These are phyloP conservation scores for Plectosphaerella cucumerina DNA, from an alignment of 2,329 filamentous ascomycete genomes.

Conservation along the genomic window DNA sequence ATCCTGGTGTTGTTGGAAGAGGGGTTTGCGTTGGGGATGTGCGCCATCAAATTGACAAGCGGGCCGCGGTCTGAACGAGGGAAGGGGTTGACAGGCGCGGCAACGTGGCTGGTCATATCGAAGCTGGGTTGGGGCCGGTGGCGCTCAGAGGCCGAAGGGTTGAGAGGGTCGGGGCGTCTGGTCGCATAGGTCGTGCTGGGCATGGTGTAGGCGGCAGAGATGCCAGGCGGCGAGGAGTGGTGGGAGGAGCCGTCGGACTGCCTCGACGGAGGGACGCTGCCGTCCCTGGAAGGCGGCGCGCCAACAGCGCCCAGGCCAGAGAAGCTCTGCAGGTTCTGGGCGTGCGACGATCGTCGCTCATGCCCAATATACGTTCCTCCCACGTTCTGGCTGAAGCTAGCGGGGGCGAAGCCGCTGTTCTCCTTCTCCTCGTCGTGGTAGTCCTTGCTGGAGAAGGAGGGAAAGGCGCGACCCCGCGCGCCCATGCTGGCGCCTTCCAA, in stretches of 20 bases:
- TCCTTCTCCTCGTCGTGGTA: constrained; percentile 37
- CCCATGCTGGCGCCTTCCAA: constrained; percentile 15
- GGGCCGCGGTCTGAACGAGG: constrained; percentile 10
- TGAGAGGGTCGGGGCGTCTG: no score
- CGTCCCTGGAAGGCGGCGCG: constrained; percentile 41
- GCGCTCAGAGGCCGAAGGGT: neutral
- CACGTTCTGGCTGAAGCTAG: constrained; percentile 4
- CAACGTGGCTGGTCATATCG: constrained; percentile 28
- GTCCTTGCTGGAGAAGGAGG: constrained; percentile 23
- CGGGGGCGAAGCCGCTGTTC: constrained; percentile 19
- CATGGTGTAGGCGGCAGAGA: neutral
- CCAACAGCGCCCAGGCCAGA: constrained; percentile 35
- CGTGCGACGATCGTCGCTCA: constrained; percentile 28
- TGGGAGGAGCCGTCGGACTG: constrained; percentile 40
- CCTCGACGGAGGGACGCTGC: constrained; percentile 52
- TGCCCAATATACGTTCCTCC: constrained; percentile 14
- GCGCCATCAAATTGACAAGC: no score
- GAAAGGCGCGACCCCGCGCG: constrained; percentile 14
- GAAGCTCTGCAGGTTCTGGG: constrained; percentile 28
- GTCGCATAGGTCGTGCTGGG: neutral
- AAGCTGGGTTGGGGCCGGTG: constrained; percentile 15
- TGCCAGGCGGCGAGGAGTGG: constrained; percentile 23
- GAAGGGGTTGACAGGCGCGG: constrained; percentile 19
- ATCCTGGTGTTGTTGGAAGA: constrained; percentile 24
- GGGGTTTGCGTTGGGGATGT: constrained; percentile 15